Conservation (phyloP, 257 asterid genomes). For the Solanum chilense region DNA sequence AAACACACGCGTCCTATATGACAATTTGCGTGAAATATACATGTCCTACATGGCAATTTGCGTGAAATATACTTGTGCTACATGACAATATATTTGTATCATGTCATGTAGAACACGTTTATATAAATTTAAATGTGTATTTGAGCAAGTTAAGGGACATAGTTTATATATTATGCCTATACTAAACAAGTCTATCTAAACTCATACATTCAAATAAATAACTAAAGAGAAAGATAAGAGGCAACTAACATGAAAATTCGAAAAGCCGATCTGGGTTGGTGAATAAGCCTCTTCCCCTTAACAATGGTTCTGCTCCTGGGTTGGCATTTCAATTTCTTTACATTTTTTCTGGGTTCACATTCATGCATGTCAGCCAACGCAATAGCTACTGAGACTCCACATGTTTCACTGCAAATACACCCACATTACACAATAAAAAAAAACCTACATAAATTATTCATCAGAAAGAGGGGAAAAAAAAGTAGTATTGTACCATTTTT, state of each 20-base stretch:
- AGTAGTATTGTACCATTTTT: conserved; percentile 26
- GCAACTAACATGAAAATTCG: conserved; percentile 36
- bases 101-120: neutral
- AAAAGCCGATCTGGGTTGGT: conserved; percentile 59
- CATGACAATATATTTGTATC: neutral
- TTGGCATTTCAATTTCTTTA: conserved; percentile 19
- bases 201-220: neutral
- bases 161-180: neutral
- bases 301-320: neutral
- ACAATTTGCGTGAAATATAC: no score
- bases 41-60: no score
- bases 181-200: neutral
- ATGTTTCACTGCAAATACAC: conserved; percentile 30
- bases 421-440: neutral
- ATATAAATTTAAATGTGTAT: no score
- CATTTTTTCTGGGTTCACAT: conserved; percentile 18
- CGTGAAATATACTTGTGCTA: no score
- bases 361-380: conserved; percentile 61
- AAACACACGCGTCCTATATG: no score
- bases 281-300: neutral
- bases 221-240: neutral
- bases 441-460: neutral
- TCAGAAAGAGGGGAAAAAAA: neutral
- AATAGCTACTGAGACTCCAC: conserved; percentile 50
- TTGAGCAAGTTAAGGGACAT: neutral